A percentile compares a stretch with the other conserved stretches of the same genome.
Evolutionary conservation across 140 eudicot genomes (phyloP).

Genomic region (Cichorium intybus): DNA sequence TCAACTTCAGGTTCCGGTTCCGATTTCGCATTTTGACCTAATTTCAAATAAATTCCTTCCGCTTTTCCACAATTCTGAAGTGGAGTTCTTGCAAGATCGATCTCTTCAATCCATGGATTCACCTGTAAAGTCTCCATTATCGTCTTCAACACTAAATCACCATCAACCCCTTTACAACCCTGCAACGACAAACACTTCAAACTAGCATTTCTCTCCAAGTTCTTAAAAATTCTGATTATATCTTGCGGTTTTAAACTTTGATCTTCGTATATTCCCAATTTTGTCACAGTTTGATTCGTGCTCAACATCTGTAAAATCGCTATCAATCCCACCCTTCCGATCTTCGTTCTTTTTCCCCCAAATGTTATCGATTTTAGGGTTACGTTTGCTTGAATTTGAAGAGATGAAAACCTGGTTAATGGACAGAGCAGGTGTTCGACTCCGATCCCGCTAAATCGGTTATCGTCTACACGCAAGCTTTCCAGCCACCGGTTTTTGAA

Average conservation of each 20-base stretch:
- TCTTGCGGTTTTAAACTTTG: slow-evolving; percentile 60
- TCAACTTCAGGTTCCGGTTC: slow-evolving; percentile 53
- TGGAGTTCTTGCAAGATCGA: slow-evolving; percentile 80
- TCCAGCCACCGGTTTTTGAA: slow-evolving; percentile 67
- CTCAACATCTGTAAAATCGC: slow-evolving; percentile 65
- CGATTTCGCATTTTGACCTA: slow-evolving; percentile 57
- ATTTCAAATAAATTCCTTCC: slow-evolving; percentile 54
- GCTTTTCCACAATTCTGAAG: slow-evolving; percentile 67
- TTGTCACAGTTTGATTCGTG: slow-evolving; percentile 58
- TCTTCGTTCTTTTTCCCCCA: slow-evolving; percentile 70
- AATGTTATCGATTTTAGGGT: slow-evolving; percentile 58
- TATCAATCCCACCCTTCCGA: slow-evolving; percentile 65
- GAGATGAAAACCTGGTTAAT: slow-evolving; percentile 72
- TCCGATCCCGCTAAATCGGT: slow-evolving; percentile 63
- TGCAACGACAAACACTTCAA: slow-evolving; percentile 63
- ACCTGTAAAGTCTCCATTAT: slow-evolving; percentile 70
- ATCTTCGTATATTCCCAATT: slow-evolving; percentile 70
- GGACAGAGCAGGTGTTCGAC: slow-evolving; percentile 89
- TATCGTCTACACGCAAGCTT: slow-evolving; percentile 54
- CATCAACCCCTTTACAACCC: slow-evolving; percentile 94
- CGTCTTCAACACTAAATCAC: slow-evolving; percentile 60
- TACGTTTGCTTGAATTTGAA: slow-evolving; percentile 74
- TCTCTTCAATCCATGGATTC: slow-evolving; percentile 90
- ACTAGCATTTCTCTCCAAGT: slow-evolving; percentile 65
- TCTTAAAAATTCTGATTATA: slow-evolving; percentile 49